Base-by-base conservation (phyloP, 768 basidiomycete genomes). In the Kwoniella botswanensis region DNA sequence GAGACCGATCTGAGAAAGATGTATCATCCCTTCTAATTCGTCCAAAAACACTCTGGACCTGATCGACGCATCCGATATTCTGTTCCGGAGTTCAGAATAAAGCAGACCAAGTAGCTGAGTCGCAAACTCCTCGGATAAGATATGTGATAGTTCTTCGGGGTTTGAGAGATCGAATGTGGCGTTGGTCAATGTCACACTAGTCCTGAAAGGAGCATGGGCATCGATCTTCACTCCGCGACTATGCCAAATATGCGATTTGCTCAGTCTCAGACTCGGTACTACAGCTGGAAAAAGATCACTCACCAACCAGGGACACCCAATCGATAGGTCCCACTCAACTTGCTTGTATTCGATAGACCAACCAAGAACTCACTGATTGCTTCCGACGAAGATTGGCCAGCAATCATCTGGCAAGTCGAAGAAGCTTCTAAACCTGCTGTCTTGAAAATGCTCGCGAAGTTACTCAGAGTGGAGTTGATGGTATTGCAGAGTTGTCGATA, bases 151-250 rank as follows among this genome's bases (percentile, higher is more conserved):
- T 10, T 78, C 75, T 11, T 63, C 65, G 21, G 67, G 29, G 52
- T 77, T 71, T 17, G 64, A 29, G 1, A 80, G 50, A 21, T 74
- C 71, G 67, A 80, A 78, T 41, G 79, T 65, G 46, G 76, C 72
- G 57, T 50, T 63, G 52, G 67, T 12, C 52, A 72, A n/a, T 52
- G 68, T 68, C 24, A 78, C 62, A 18, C 11, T 58, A n/a, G 64
- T 67, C 4, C 63, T 59, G 17, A 50, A 60, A 22, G 71, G 62
- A 1, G 71, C 63, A 6, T 70, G 24, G 13, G 58, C 54, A 21
- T 63, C 61, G 21, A 80, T 54, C 22, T 53, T 62, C 18, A 75
- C 64, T 11, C 73, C 76, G 2, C 13, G 74, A 42, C 78, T 79
- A 53, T 26, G 22, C 17, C 50, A 61, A 42, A 63, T 50, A 65